A percentile compares a stretch with the other conserved stretches of the same genome.
These are phyloP conservation scores for Penicillium sp. DNA, from an alignment of 2,329 filamentous ascomycete species.

Conservation along the genomic window DNA sequence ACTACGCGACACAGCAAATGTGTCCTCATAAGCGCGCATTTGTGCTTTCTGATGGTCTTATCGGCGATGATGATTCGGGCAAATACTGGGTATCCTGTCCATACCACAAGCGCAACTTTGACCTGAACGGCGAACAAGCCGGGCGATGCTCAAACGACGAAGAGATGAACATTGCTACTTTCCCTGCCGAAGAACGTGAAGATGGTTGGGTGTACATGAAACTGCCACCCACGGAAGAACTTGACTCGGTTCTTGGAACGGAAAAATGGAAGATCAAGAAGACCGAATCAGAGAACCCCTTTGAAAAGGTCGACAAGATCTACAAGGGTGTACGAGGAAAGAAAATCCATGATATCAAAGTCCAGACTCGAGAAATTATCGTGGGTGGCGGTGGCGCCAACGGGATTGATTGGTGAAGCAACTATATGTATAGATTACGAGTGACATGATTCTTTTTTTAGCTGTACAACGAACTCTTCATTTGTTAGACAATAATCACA, in stretches of 20 bases:
- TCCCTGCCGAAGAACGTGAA: conserved; percentile 67
- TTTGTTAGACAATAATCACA: background rate
- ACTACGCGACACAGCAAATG: conserved; percentile 89
- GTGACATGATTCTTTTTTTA: background rate
- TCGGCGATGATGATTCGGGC: conserved; percentile 59
- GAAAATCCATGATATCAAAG: conserved; percentile 36
- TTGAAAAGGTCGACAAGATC: conserved; percentile 54
- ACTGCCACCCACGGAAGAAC: conserved; percentile 73
- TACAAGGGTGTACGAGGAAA: conserved; percentile 53
- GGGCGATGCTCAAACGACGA: conserved; percentile 73
- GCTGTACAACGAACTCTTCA: background rate
- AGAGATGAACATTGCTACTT: conserved; percentile 74
- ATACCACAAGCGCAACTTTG: conserved; percentile 85
- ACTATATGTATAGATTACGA: background rate
- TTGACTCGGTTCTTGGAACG: conserved; percentile 75
- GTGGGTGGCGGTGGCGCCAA: conserved; percentile 19
- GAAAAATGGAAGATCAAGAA: conserved; percentile 73
- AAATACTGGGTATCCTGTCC: conserved; percentile 85
- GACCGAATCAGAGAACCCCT: conserved; percentile 59
- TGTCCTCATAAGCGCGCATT: conserved; percentile 90
- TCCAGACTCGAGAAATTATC: background rate
- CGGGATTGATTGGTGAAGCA: conserved; percentile 32
- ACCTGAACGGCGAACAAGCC: conserved; percentile 61
- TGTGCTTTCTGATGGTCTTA: conserved; percentile 77
- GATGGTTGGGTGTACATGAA: conserved; percentile 78